These are phyloP conservation scores for Polytrichum commune DNA, from an alignment of 225 moss, liverwort and hornwort genomes.

Conservation along the genomic window DNA sequence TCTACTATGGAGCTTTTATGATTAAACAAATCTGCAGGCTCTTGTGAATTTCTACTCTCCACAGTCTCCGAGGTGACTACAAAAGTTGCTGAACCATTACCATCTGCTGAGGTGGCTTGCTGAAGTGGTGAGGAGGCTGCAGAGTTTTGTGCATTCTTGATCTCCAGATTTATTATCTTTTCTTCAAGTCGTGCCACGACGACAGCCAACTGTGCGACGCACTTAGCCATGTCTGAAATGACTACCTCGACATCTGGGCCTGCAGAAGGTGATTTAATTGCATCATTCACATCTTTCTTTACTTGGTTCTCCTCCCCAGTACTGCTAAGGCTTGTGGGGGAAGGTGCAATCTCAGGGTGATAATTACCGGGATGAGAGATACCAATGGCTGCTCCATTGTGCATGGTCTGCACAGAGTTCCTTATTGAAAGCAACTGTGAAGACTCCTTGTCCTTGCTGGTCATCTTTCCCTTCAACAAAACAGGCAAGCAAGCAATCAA, in stretches of 20 bases:
- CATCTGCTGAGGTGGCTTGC: not conserved
- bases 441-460: slow-evolving; percentile 5
- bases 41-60: slow-evolving; percentile 15
- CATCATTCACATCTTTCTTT: slow-evolving; percentile 5
- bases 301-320: slow-evolving; percentile 7
- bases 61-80: not conserved
- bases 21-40: slow-evolving; percentile 1
- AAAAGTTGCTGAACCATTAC: too few species aligned
- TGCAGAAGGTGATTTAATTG: slow-evolving; percentile 14
- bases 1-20: slow-evolving; percentile 6
- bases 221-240: slow-evolving; percentile 41
- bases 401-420: slow-evolving; percentile 14
- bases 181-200: slow-evolving; percentile 37
- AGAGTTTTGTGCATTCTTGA: slow-evolving; percentile 1
- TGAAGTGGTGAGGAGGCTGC: slow-evolving; percentile 3
- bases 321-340: slow-evolving; percentile 7
- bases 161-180: slow-evolving; percentile 34
- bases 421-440: not conserved
- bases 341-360: slow-evolving; percentile 13
- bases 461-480: slow-evolving; percentile 3
- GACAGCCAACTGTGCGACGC: slow-evolving; percentile 40
- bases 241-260: slow-evolving; percentile 26
- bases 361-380: slow-evolving; percentile 3
- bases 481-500: not conserved
- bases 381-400: slow-evolving; percentile 18